phyloP scores from a whole-genome alignment of 202 grass and related monocot genomes.

The Hordeum pubiflorum region DNA sequence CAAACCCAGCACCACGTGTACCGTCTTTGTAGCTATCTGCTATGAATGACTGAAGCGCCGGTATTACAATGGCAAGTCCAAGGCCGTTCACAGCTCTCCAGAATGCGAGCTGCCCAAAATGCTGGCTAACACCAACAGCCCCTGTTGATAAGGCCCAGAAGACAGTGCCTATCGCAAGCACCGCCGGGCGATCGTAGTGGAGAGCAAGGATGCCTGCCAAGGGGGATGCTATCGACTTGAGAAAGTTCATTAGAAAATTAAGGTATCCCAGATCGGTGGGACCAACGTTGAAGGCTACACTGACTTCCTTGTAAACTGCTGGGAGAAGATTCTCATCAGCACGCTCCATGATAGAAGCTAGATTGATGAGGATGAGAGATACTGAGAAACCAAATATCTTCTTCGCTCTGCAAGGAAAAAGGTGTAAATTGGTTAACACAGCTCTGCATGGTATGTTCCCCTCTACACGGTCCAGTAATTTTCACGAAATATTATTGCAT shows the following conservation, averaged over 20 bases:
- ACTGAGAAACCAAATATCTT: constrained; percentile 81
- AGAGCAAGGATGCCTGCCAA: constrained; percentile 73
- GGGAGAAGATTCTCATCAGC: constrained; percentile 92
- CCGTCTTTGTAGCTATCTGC: constrained; percentile 92
- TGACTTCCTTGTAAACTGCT: constrained; percentile 96
- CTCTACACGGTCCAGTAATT: not conserved
- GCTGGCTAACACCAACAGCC: constrained; percentile 68
- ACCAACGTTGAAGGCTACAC: constrained; percentile 66
- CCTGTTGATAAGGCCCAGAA: constrained; percentile 87
- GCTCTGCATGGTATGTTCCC: not conserved
- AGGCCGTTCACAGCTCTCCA: constrained; percentile 86
- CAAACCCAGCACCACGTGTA: constrained; percentile 69
- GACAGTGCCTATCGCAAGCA: constrained; percentile 72
- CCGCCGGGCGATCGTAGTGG: constrained; percentile 68
- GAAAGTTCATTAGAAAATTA: constrained; percentile 80
- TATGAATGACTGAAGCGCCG: constrained; percentile 81
- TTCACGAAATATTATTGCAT: not conserved
- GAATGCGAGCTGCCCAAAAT: constrained; percentile 72
- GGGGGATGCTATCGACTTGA: constrained; percentile 74
- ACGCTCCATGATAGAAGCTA: constrained; percentile 88
- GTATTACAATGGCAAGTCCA: constrained; percentile 92
- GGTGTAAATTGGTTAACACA: not conserved
- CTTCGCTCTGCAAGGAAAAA: constrained; percentile 52
- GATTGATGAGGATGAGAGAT: constrained; percentile 89
- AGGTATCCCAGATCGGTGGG: constrained; percentile 90